A percentile compares a stretch with the other conserved stretches of the same genome.
These are phyloP conservation scores for Tieghemostelium lacteum DNA, from an alignment of 78 protist genomes.

Conservation along the genomic window DNA sequence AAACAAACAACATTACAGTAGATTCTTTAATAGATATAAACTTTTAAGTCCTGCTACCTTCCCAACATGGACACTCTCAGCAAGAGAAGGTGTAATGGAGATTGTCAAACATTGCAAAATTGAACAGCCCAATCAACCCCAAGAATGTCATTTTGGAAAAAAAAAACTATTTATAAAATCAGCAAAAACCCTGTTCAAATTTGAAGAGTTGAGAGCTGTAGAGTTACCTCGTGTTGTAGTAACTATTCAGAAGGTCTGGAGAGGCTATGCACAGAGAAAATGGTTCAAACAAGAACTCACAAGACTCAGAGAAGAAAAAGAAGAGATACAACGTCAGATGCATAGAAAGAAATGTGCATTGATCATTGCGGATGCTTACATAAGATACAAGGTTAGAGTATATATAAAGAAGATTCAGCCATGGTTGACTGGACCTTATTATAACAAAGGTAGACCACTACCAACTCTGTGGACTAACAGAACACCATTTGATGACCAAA, in stretches of 20 bases:
- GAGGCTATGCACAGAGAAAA: conserved; percentile 51
- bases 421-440: conserved; percentile 20
- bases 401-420: conserved; percentile 7
- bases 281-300: conserved; percentile 19
- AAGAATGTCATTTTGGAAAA: conserved; percentile 82
- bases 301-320: conserved; percentile 28
- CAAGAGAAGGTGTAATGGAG: conserved; percentile 35
- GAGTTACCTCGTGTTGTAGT: conserved; percentile 40
- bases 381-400: conserved; percentile 14
- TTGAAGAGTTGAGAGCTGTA: conserved; percentile 75
- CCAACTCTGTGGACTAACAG: conserved; percentile 46
- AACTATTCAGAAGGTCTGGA: conserved; percentile 75
- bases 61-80: conserved; percentile 41
- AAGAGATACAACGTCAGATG: conserved; percentile 51
- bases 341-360: neutral
- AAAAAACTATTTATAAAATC: conserved; percentile 89
- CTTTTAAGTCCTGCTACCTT: conserved; percentile 56
- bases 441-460: conserved; percentile 30
- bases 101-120: neutral
- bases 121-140: neutral
- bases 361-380: neutral
- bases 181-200: conserved; percentile 71
- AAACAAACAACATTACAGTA: conserved; percentile 84
- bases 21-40: conserved; percentile 86
- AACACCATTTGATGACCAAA: conserved; percentile 2